Conservation (phyloP, 2,329 filamentous ascomycete species). For the Fusarium sp. region DNA sequence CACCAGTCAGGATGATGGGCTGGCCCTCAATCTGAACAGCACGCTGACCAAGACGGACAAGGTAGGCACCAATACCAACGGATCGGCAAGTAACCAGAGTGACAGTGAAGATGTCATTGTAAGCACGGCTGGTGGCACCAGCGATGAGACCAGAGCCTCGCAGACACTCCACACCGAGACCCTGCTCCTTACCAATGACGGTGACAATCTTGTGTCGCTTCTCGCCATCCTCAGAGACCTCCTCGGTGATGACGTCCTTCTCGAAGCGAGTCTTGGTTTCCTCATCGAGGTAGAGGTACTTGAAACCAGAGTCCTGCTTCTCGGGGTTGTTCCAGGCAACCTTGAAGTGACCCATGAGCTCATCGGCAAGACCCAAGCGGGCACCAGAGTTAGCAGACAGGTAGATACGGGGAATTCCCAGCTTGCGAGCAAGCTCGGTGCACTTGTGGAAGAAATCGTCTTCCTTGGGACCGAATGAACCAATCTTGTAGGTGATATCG, state of each 20-base stretch:
- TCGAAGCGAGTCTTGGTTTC: slow-evolving; percentile 90
- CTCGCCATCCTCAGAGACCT: slow-evolving; percentile 87
- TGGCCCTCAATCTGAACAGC: slow-evolving; percentile 99
- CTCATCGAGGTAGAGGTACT: slow-evolving; percentile 93
- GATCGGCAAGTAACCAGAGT: slow-evolving; percentile 98
- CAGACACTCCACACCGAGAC: slow-evolving; percentile 96
- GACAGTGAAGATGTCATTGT: slow-evolving; percentile 99
- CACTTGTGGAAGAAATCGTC: slow-evolving; percentile 99
- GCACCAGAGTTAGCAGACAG: slow-evolving; percentile 99
- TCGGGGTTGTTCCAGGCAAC: slow-evolving; percentile 92
- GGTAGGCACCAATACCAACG: slow-evolving; percentile 98
- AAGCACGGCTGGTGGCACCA: slow-evolving; percentile 94
- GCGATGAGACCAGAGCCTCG: slow-evolving; percentile 98
- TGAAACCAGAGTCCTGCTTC: slow-evolving; percentile 91
- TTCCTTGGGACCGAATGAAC: slow-evolving; percentile 95
- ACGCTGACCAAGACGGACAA: slow-evolving; percentile 97
- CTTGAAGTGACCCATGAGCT: slow-evolving; percentile 96
- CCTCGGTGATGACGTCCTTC: slow-evolving; percentile 81
- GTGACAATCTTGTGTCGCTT: slow-evolving; percentile 94
- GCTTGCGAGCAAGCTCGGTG: slow-evolving; percentile 92
- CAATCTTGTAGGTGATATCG: slow-evolving; percentile 99
- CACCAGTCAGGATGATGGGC: slow-evolving; percentile 98
- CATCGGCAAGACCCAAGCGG: slow-evolving; percentile 94
- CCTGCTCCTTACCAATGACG: slow-evolving; percentile 92
- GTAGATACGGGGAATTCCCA: slow-evolving; percentile 97